Conservation (phyloP, 2,329 filamentous ascomycete genomes). For the Fusarium gaditjirri region DNA sequence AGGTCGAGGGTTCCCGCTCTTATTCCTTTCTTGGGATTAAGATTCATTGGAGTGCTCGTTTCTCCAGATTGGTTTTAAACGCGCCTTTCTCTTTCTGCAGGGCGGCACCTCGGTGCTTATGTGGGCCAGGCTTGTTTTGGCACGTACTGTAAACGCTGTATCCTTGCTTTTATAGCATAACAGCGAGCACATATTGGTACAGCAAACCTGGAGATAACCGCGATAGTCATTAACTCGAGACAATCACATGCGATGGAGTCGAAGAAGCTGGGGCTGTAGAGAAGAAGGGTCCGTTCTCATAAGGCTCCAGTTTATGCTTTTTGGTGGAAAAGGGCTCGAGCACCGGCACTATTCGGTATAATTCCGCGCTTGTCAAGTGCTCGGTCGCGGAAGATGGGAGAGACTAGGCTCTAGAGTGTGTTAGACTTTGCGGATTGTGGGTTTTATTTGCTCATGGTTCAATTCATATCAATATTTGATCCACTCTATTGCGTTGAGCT, state of each 20-base stretch:
- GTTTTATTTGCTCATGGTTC: neutral
- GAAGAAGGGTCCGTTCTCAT: neutral
- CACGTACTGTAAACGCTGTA: neutral
- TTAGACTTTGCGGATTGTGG: neutral
- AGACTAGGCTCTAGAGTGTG: neutral
- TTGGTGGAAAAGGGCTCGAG: slow-evolving; percentile 3
- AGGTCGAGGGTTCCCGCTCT: neutral
- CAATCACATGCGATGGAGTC: slow-evolving; percentile 35
- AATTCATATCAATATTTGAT: neutral
- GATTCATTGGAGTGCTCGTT: neutral
- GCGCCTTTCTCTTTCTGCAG: slow-evolving; percentile 1
- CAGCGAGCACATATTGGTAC: slow-evolving; percentile 15
- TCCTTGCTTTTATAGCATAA: slow-evolving; percentile 27
- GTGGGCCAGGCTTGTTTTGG: slow-evolving; percentile 30
- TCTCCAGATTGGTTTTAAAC: slow-evolving; percentile 2
- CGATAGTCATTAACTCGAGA: neutral
- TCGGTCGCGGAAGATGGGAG: neutral
- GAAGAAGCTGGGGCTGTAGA: neutral
- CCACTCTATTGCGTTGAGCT: slow-evolving; percentile 28
- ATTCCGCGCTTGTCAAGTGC: slow-evolving; percentile 27
- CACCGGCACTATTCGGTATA: slow-evolving; percentile 9
- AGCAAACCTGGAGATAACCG: neutral
- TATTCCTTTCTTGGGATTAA: neutral
- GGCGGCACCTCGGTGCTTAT: slow-evolving; percentile 44
- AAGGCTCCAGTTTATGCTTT: neutral